Percentiles rank a stretch among this genome's conserved stretches.
Conservation (phyloP, 129 eudicot genomes). For the Smallanthus sonchifolius region DNA sequence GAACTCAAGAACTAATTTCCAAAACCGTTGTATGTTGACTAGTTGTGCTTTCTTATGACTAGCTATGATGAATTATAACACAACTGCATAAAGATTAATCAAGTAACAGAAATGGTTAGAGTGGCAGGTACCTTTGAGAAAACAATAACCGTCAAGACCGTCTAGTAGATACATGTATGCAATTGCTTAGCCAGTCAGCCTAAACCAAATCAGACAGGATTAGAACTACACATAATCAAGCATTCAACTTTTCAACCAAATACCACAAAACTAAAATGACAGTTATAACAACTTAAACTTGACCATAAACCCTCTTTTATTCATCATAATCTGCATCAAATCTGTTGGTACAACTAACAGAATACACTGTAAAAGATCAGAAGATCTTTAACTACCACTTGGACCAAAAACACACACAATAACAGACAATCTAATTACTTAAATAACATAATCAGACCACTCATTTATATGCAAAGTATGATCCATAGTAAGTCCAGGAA, state of each 20-base stretch:
- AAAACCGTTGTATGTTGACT: too few species aligned
- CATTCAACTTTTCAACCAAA: background rate
- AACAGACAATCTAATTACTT: slow-evolving; percentile 4
- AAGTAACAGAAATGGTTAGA: background rate
- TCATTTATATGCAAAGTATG: slow-evolving; percentile 74
- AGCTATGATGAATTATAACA: background rate
- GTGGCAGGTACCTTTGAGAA: background rate
- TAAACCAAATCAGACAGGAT: background rate
- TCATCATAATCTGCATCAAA: slow-evolving; percentile 14
- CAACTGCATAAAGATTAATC: background rate
- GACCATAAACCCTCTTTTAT: slow-evolving; percentile 26
- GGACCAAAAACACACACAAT: background rate
- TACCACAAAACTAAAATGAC: background rate
- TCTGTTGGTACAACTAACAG: slow-evolving; percentile 13
- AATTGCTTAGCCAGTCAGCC: background rate
- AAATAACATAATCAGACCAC: slow-evolving; percentile 83
- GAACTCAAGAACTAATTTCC: background rate
- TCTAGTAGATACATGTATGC: background rate
- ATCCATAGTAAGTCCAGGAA: slow-evolving; percentile 93
- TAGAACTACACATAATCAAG: background rate
- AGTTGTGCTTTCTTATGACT: too few species aligned
- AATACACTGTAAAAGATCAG: background rate
- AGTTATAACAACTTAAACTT: background rate
- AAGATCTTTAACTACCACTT: slow-evolving; percentile 7
- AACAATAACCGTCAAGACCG: background rate